Evolutionary conservation across 768 basidiomycete genomes (phyloP).

Genomic region (Sporobolomyces roseus): DNA sequence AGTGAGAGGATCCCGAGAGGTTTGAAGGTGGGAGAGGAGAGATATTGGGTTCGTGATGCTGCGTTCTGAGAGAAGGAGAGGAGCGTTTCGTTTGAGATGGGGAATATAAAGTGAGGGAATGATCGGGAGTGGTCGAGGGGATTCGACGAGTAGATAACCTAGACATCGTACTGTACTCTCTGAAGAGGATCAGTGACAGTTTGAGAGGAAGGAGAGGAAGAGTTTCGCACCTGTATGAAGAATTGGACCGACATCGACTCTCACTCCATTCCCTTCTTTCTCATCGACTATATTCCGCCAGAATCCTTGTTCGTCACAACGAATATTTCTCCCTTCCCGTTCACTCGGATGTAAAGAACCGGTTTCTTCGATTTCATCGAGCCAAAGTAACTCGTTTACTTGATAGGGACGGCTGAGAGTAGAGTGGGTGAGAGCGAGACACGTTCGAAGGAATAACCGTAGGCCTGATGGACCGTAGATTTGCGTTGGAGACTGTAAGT

Average conservation of each 20-base stretch:
- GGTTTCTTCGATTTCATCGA: slow-evolving; percentile 52
- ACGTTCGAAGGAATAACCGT: slow-evolving; percentile 67
- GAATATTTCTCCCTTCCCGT: slow-evolving; percentile 60
- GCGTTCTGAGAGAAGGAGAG: slow-evolving; percentile 39
- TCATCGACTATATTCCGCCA: slow-evolving; percentile 60
- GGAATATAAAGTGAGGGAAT: slow-evolving; percentile 65
- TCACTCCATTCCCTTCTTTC: slow-evolving; percentile 54
- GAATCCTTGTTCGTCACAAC: slow-evolving; percentile 58
- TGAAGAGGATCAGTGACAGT: not conserved
- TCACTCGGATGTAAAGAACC: slow-evolving; percentile 64
- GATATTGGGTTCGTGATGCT: slow-evolving; percentile 61
- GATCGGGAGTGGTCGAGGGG: slow-evolving; percentile 68
- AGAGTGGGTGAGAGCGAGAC: slow-evolving; percentile 65
- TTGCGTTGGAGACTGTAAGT: slow-evolving; percentile 58
- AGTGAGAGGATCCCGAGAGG: slow-evolving; percentile 61
- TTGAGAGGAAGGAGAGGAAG: not conserved
- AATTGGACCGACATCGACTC: slow-evolving; percentile 66
- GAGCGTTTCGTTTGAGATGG: slow-evolving; percentile 54
- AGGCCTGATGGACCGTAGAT: slow-evolving; percentile 77
- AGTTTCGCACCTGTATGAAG: slow-evolving; percentile 63
- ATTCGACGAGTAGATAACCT: slow-evolving; percentile 70
- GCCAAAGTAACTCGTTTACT: slow-evolving; percentile 71
- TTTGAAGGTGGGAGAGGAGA: slow-evolving; percentile 63
- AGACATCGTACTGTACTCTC: slow-evolving; percentile 63
- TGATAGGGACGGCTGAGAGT: slow-evolving; percentile 61